A percentile compares a stretch with the other conserved stretches of the same genome.
phyloP scores from a whole-genome alignment of 2,329 filamentous ascomycete genomes.

The Ceratocystis cacaofunesta region DNA sequence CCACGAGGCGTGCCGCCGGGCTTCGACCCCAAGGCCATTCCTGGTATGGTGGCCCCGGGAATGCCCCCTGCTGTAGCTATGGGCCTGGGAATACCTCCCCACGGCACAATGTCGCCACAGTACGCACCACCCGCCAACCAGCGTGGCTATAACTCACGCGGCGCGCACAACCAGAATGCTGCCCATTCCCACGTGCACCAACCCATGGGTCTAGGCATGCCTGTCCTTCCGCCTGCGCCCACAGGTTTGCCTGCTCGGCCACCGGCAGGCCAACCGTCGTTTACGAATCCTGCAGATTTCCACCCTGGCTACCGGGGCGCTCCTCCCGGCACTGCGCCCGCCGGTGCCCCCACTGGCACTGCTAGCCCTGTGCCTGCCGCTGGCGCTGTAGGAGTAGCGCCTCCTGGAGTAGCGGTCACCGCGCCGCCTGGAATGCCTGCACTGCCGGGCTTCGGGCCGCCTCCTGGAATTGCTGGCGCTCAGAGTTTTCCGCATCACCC shows the following conservation, averaged over 20 bases:
- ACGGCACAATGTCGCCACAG: neutral
- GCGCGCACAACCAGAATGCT: conserved; percentile 2
- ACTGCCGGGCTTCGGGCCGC: conserved; percentile 25
- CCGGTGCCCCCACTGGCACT: conserved; percentile 21
- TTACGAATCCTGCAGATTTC: conserved; percentile 34
- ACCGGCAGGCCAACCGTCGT: conserved; percentile 32
- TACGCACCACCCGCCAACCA: neutral
- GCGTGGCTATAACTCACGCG: conserved; percentile 6
- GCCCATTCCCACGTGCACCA: conserved; percentile 15
- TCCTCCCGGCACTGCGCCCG: conserved; percentile 20
- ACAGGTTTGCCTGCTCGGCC: conserved; percentile 34
- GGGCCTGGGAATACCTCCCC: conserved; percentile 25
- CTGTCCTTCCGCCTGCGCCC: conserved; percentile 34
- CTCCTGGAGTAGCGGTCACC: neutral
- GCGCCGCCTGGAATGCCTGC: conserved; percentile 23
- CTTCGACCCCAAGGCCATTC: conserved; percentile 25
- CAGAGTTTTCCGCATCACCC: conserved; percentile 27
- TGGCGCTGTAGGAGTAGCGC: neutral
- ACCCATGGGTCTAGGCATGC: conserved; percentile 14
- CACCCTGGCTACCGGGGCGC: conserved; percentile 28
- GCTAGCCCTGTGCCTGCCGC: neutral
- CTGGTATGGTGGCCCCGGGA: conserved; percentile 16
- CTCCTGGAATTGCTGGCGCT: conserved; percentile 32
- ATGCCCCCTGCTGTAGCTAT: conserved; percentile 21
- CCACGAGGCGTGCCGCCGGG: conserved; percentile 20